A percentile compares a stretch with the other conserved stretches of the same genome.
Conservation (phyloP, 2,329 filamentous ascomycete species). For the Parastagonospora avenae region DNA sequence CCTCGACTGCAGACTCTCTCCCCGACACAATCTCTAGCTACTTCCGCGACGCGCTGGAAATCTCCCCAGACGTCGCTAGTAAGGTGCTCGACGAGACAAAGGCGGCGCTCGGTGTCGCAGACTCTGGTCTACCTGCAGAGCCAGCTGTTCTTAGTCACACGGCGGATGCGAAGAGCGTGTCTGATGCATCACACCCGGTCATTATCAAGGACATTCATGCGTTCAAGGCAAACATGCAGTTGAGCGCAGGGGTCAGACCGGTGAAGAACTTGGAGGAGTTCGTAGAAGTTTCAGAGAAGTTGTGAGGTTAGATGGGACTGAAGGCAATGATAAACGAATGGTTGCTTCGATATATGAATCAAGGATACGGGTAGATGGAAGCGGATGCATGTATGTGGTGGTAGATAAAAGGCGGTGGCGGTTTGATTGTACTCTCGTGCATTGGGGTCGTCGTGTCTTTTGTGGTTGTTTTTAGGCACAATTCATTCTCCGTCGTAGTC, state of each 20-base stretch:
- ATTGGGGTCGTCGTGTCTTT: too few relatives aligned
- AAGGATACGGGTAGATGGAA: too few relatives aligned
- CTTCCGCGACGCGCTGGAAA: conserved; percentile 48
- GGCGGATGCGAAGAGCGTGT: conserved; percentile 28
- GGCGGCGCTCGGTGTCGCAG: conserved; percentile 51
- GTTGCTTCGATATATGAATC: too few relatives aligned
- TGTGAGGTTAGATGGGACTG: conserved; percentile 8
- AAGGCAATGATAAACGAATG: too few relatives aligned
- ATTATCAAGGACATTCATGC: conserved; percentile 78
- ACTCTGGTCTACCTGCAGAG: conserved; percentile 44
- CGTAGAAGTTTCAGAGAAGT: conserved; percentile 64
- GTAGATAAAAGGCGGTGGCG: too few relatives aligned
- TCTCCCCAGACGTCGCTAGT: conserved; percentile 57
- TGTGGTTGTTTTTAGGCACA: too few relatives aligned
- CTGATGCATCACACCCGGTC: conserved; percentile 49
- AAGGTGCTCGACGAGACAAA: conserved; percentile 57
- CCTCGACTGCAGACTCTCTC: conserved; percentile 56
- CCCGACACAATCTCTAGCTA: conserved; percentile 58
- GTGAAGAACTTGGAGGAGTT: conserved; percentile 80
- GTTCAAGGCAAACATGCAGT: conserved; percentile 77
- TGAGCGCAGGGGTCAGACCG: conserved; percentile 74
- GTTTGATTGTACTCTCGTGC: too few relatives aligned
- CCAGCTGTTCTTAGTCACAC: conserved; percentile 45
- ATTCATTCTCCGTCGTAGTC: too few relatives aligned
- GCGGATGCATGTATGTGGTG: too few relatives aligned